Conservation (phyloP, 805 yeast species). For the Saturnispora diversa region DNA sequence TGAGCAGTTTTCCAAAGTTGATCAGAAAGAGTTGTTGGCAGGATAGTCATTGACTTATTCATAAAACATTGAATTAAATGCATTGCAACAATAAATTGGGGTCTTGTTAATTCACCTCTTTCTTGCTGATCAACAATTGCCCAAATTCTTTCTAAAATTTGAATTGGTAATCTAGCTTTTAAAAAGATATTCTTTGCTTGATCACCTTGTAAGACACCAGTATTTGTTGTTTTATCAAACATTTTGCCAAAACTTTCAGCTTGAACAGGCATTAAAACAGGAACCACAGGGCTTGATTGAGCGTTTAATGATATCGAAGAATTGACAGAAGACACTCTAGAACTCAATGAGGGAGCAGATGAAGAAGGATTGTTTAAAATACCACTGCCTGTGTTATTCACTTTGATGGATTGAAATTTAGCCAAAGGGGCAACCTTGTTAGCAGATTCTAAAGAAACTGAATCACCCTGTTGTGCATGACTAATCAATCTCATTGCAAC, state of each 20-base stretch:
- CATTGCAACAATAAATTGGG: slow-evolving; percentile 89
- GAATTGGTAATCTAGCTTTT: slow-evolving; percentile 79
- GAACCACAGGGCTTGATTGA: slow-evolving; percentile 31
- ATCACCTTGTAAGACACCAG: slow-evolving; percentile 56
- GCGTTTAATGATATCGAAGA: slow-evolving; percentile 25
- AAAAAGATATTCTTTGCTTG: slow-evolving; percentile 78
- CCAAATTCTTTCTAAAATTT: slow-evolving; percentile 82
- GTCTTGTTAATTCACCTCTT: slow-evolving; percentile 61
- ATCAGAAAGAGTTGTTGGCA: slow-evolving; percentile 28
- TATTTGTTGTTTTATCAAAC: slow-evolving; percentile 59
- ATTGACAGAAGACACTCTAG: slow-evolving; percentile 31
- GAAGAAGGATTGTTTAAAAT: slow-evolving; percentile 6
- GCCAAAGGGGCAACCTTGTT: slow-evolving; percentile 56
- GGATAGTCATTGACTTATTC: slow-evolving; percentile 47
- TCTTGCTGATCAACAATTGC: slow-evolving; percentile 70
- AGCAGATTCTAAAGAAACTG: slow-evolving; percentile 45
- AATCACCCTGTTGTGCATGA: slow-evolving; percentile 68
- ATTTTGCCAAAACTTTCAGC: slow-evolving; percentile 58
- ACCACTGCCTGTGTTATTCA: slow-evolving; percentile 32
- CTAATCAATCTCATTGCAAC: slow-evolving; percentile 86
- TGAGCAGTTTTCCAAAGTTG: slow-evolving; percentile 29
- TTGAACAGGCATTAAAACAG: slow-evolving; percentile 50
- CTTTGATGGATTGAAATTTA: slow-evolving; percentile 37
- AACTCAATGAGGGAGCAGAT: slow-evolving; percentile 9
- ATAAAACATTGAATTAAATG: slow-evolving; percentile 80